phyloP scores from a whole-genome alignment of 495 filamentous ascomycete genomes.

The Oleoguttula mirabilis region DNA sequence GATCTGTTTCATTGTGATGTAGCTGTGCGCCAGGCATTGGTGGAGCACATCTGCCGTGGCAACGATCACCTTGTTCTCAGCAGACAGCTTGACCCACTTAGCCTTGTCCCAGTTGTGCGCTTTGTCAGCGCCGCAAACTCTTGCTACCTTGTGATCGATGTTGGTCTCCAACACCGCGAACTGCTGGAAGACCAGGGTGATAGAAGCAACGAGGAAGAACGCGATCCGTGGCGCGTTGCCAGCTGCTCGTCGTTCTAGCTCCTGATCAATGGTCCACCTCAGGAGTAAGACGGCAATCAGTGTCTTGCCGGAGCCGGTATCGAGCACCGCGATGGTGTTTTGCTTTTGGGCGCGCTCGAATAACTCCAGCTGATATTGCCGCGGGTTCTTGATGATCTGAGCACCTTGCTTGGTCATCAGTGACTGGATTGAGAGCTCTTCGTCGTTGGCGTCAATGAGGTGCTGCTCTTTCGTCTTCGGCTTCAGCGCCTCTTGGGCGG shows the following conservation, averaged over 20 bases:
- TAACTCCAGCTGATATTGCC: constrained; percentile 87
- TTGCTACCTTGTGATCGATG: constrained; percentile 66
- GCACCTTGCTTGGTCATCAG: constrained; percentile 33
- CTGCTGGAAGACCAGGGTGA: constrained; percentile 87
- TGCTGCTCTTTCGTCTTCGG: constrained; percentile 7
- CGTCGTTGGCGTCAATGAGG: constrained; percentile 24
- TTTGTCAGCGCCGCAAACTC: constrained; percentile 64
- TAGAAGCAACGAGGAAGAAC: constrained; percentile 86
- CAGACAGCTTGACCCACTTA: constrained; percentile 56
- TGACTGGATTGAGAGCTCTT: constrained; percentile 31
- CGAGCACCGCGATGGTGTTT: constrained; percentile 92
- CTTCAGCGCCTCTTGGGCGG: constrained; percentile 18
- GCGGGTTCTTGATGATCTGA: constrained; percentile 55
- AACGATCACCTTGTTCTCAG: constrained; percentile 74
- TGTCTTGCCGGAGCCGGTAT: constrained; percentile 95
- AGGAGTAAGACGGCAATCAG: constrained; percentile 85
- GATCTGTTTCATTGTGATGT: constrained; percentile 69
- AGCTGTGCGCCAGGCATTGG: constrained; percentile 66
- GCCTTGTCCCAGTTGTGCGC: constrained; percentile 52
- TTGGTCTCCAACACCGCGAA: constrained; percentile 71
- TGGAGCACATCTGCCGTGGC: constrained; percentile 84
- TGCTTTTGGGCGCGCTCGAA: constrained; percentile 77
- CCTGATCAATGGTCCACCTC: constrained; percentile 61
- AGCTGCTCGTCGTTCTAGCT: constrained; percentile 55
- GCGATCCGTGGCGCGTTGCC: constrained; percentile 53